Evolutionary conservation across 1,284 basidiomycete species (phyloP), one percentile per base, ranked within the genome.

Genomic region (Cryptococcus hybrid): DNA sequence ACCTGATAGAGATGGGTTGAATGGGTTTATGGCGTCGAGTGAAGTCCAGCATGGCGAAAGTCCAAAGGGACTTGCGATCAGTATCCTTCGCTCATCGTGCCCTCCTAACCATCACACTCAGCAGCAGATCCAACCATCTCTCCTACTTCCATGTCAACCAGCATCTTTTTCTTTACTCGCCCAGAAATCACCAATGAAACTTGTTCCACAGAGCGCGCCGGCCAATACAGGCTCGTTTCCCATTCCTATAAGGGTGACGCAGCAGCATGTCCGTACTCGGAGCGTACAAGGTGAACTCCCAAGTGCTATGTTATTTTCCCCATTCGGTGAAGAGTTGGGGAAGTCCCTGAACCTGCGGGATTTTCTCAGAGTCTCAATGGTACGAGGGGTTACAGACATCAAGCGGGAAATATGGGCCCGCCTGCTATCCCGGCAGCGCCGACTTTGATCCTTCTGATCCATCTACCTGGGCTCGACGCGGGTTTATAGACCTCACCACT

Each of bases 201-300:
- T 36, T 11, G 44, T 49, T 11, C 63, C 60, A 12, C 62, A 64
- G 37, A 49, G 56, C 3, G 63, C 65, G 11, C 66, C 65, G 8
- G 55, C 64, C 9, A 37, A 62, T 15, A 47, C 61, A 2, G 36
- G 24, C n/a, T 52, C 38, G 40, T 66, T 65, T 55, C 55, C 59
- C 8, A 44, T 53, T n/a, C 45, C 54, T 1, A 43, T 62, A 53
- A 52, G 54, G 35, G 58, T 68, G 47, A 55, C 49, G 2, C 69
- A 70, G 51, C 57, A 61, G 34, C 69, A 69, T 49, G 34, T 58
- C 12, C 52, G 69, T 7, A 71, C 69, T 3, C 44, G 67, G 43
- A 65, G 62, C 18, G 69, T 68, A 9, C 69, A 71, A 51, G 68
- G 60, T 2, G 67, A 71, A 53, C 68, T 66, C 9, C 68, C 69